These are phyloP conservation scores for Xeromyces bisporus DNA, from an alignment of 495 filamentous ascomycete genomes.

Conservation along the genomic window DNA sequence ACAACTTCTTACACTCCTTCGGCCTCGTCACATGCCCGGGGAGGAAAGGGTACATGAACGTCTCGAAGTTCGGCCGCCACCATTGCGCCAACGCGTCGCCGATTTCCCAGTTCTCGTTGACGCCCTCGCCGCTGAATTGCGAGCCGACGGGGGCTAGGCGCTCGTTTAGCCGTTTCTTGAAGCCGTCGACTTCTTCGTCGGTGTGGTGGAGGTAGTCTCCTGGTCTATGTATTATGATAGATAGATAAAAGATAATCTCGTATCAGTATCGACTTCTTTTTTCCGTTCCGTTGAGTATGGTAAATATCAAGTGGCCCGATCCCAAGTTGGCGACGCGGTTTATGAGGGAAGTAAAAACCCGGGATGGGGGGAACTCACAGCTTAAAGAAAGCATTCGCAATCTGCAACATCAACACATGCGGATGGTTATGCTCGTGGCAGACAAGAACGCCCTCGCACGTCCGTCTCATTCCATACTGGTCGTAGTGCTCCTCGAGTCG, in stretches of 20 bases:
- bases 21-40: constrained; percentile 88
- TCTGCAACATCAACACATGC: constrained; percentile 95
- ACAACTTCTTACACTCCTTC: constrained; percentile 98
- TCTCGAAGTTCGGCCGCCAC: constrained; percentile 98
- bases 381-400: constrained; percentile 98
- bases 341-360: no score
- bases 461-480: constrained; percentile 84
- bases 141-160: constrained; percentile 79
- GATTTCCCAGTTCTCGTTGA: constrained; percentile 82
- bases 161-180: constrained; percentile 84
- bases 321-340: no score
- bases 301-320: no score
- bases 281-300: no score
- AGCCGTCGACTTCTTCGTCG: constrained; percentile 82
- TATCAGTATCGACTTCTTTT: not conserved
- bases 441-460: constrained; percentile 89
- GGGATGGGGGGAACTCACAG: constrained; percentile 35
- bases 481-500: constrained; percentile 89
- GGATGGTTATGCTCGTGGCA: constrained; percentile 99
- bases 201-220: constrained; percentile 87
- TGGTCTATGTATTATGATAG: constrained; percentile 32
- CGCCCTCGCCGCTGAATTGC: constrained; percentile 72
- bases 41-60: constrained; percentile 98
- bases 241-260: constrained; percentile 5
- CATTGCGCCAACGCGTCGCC: constrained; percentile 90